These are phyloP conservation scores for Drechslera avenae DNA, from an alignment of 2,329 filamentous ascomycete genomes.

Conservation along the genomic window DNA sequence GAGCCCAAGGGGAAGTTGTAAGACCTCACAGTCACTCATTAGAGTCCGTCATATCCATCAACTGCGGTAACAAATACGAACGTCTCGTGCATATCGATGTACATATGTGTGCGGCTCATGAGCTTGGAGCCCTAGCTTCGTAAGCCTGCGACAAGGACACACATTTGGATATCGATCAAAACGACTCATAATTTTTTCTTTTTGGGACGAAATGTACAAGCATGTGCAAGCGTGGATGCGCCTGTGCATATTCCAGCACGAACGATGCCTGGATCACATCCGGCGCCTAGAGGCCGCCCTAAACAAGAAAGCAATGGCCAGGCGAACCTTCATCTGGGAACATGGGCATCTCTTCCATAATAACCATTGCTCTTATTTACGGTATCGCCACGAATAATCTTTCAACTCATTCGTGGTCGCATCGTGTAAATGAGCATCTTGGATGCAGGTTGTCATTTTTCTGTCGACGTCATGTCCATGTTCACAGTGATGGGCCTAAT, in stretches of 20 bases:
- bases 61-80: too few species aligned
- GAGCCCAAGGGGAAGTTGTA: conserved; percentile 30
- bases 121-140: too few species aligned
- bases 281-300: not conserved
- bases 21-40: not conserved
- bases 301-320: not conserved
- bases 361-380: too few species aligned
- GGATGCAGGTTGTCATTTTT: not conserved
- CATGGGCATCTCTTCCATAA: too few species aligned
- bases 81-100: too few species aligned
- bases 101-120: too few species aligned
- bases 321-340: not conserved
- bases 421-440: not conserved
- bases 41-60: too few species aligned
- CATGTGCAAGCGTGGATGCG: not conserved
- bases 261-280: not conserved
- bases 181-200: too few species aligned
- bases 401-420: not conserved
- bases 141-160: too few species aligned
- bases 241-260: not conserved
- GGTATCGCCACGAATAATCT: not conserved
- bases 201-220: too few species aligned
- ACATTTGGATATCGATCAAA: too few species aligned
- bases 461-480: not conserved
- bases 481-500: not conserved